Conservation (phyloP, 1,139 yeast species). For the Citeromyces hawaiiensis region DNA sequence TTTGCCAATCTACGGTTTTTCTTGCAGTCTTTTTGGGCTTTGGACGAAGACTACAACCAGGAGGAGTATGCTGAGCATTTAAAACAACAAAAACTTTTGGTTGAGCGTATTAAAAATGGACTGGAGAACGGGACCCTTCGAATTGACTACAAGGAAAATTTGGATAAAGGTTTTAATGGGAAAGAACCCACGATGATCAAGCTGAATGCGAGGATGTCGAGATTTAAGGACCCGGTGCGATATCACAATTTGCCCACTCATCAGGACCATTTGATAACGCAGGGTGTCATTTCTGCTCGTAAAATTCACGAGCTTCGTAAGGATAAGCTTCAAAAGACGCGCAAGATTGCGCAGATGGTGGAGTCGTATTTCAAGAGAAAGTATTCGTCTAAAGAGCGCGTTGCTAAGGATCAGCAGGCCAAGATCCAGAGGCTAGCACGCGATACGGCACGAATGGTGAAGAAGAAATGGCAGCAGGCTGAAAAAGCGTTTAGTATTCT, state of each 20-base stretch:
- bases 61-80: conserved; percentile 35
- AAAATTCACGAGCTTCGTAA: conserved; percentile 56
- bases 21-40: conserved; percentile 37
- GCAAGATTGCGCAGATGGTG: conserved; percentile 68
- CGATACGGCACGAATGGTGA: conserved; percentile 70
- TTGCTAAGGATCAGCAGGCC: conserved; percentile 56
- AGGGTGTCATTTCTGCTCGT: conserved; percentile 63
- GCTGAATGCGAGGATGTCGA: conserved; percentile 14
- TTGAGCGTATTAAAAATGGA: conserved; percentile 38
- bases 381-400: conserved; percentile 80
- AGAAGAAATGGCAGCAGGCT: conserved; percentile 85
- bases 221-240: conserved; percentile 22
- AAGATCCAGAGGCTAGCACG: conserved; percentile 59
- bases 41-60: conserved; percentile 36
- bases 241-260: conserved; percentile 38
- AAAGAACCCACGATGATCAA: conserved; percentile 21
- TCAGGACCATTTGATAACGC: conserved; percentile 63
- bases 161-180: conserved; percentile 14
- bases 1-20: conserved; percentile 25
- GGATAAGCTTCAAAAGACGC: conserved; percentile 53
- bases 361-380: conserved; percentile 80
- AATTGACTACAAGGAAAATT: conserved; percentile 24
- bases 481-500: conserved; percentile 59
- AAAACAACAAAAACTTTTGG: conserved; percentile 26
- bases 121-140: conserved; percentile 32